phyloP scores from a whole-genome alignment of 164 flowering plant species.

The Annona cherimola region DNA sequence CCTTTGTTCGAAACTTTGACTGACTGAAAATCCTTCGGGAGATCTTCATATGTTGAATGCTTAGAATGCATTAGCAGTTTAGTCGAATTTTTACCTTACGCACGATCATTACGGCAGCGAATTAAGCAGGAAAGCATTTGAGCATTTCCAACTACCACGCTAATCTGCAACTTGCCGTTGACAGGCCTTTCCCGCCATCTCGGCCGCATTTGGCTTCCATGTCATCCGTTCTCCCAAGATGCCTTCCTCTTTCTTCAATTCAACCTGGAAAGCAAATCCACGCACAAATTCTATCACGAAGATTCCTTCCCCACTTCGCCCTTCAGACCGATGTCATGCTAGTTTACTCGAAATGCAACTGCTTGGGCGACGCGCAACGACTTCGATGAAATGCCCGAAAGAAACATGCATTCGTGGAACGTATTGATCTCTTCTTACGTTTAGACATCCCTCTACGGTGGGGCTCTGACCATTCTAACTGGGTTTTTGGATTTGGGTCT shows the following conservation, averaged over 20 bases:
- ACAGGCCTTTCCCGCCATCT: no score
- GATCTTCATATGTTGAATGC: no score
- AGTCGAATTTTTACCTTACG: no score
- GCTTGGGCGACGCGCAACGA: conserved; percentile 27
- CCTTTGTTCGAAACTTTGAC: no score
- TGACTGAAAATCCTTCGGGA: no score
- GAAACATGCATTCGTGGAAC: conserved; percentile 59
- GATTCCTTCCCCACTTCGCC: conserved; percentile 30
- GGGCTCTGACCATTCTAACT: conserved; percentile 25
- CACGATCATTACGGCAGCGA: no score
- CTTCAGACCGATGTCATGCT: conserved; percentile 49
- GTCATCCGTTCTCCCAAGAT: conserved; percentile 34
- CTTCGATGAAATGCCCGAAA: conserved; percentile 39
- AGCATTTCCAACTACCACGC: no score
- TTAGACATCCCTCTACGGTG: conserved; percentile 19
- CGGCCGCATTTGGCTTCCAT: conserved; percentile 15
- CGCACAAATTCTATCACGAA: conserved; percentile 28
- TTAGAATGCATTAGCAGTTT: no score
- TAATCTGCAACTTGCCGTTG: no score
- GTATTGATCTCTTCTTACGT: conserved; percentile 38
- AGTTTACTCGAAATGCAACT: conserved; percentile 31
- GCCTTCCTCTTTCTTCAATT: conserved; percentile 20
- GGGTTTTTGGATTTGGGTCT: conserved; percentile 29
- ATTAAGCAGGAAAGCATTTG: no score
- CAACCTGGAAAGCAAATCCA: conserved; percentile 38